Evolutionary conservation across 78 protist species (phyloP), one percentile per base, ranked within the genome.

Genomic region (Creolimax fragrantissima): DNA sequence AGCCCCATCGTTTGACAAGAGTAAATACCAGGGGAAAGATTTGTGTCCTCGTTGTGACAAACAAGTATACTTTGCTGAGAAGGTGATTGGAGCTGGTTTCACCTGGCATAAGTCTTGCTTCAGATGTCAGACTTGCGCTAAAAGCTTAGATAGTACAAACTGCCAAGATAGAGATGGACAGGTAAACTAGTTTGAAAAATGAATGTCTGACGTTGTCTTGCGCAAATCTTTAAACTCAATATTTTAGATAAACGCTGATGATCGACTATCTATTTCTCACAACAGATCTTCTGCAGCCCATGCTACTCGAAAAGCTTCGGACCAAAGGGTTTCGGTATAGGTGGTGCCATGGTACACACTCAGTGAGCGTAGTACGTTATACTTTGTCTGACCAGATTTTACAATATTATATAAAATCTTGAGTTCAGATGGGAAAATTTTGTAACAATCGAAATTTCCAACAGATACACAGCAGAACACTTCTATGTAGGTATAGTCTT

Each of bases 41-140:
- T 32, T 66, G 17, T 91, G 93, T 44, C 89, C 89, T 17, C 90
- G 89, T 41, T 91, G 93, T 42, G 90, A 84, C 42, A 91, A 74
- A 4, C 36, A 84, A n/a, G 93, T 90, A 6, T 90, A 89, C 91
- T 4, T 45, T 44, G 90, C 90, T 11, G 90, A 88, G 44, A 88
- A 88, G 90, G 2, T 88, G 2, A 7, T 88, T 24, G 90, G 90
- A 1, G 90, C 90, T 32, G 90, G 90, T 24, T 88, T 42, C 11
- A 58, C 92, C 32, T 90, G 39, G 58, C 92, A 90, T 11, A 90
- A 90, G 84, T 4, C 35, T 36, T 90, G 92, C 92, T 45, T 90
- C 92, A 6, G 41, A 35, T 90, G 92, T 36, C 24, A 90, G 44
- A 2, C 92, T 5, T 90, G 92, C 84, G 47, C 32, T 74, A 90